Base-by-base conservation (phyloP, 2,329 filamentous ascomycete genomes). In the Lecanoromycetidae sp. region DNA sequence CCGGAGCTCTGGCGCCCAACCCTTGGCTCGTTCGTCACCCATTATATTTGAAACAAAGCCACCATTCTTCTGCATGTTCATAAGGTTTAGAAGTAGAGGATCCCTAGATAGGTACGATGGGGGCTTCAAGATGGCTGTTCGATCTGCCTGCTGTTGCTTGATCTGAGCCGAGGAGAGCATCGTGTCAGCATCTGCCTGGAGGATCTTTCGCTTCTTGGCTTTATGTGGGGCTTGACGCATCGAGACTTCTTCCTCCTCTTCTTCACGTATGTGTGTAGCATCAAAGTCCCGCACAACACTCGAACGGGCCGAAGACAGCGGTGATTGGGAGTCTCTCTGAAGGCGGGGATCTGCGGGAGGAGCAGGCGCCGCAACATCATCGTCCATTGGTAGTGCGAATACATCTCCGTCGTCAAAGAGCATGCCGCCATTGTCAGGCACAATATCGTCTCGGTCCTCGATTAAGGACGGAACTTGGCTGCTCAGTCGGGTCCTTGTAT, bases 1-100 rank as follows among this genome's bases (percentile, higher is more conserved):
- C 51, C 86, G 82, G 17, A 98, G 74, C 66, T 98, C 91, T 1
- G 90, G 90, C 3, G 90, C 90, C 88, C 87, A 95, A 34, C 77
- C 78, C 55, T 77, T 75, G 56, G 80, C 81, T 53, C 84, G 79
- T 30, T 81, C 84, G 52, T 88, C 86, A 44, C 84, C 81, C 67
- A 95, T 80, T 53, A 94, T 81, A 57, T 79, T 88, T 3, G 82
- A 84, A 15, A 95, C 85, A 58, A 98, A 96, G 32, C 80, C 85
- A 45, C 91, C 90, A 45, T 77, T 87, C 67, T 84, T 87, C 63
- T 95, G 91, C 75, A 95, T 83, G 57, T 88, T 86, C 71, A 94
- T 83, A 19, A 98, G 70, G 27, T 87, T 85, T 25, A 96, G 74
- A 12, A 96, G 72, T 45, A 90, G 79, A 1, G 88, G 86, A 56